phyloP scores from a whole-genome alignment of 108 stramenopile genomes.

The Cylindrotheca closterium region DNA sequence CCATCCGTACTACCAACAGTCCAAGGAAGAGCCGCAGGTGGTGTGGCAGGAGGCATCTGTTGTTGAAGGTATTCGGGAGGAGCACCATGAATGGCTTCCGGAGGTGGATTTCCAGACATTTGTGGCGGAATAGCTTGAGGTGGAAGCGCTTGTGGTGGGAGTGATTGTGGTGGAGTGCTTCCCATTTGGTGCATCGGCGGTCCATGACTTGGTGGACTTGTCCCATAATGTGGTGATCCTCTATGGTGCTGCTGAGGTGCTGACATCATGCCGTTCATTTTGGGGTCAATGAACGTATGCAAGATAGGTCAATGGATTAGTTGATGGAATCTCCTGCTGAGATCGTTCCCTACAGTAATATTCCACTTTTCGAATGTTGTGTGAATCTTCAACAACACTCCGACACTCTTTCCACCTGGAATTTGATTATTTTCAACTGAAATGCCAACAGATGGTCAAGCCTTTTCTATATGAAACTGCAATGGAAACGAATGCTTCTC shows the following conservation, averaged over 20 bases:
- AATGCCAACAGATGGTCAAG: too few species aligned
- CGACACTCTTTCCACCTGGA: too few species aligned
- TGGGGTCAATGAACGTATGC: background rate
- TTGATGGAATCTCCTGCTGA: too few species aligned
- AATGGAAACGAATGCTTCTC: too few species aligned
- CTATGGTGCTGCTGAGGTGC: background rate
- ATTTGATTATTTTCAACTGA: too few species aligned
- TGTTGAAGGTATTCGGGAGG: slow-evolving; percentile 3
- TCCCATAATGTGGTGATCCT: background rate
- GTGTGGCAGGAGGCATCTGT: background rate
- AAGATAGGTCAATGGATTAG: too few species aligned
- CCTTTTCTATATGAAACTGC: too few species aligned
- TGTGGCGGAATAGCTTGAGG: background rate
- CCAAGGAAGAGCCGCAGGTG: slow-evolving; percentile 43
- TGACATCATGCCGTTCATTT: slow-evolving; percentile 21
- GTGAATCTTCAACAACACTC: too few species aligned
- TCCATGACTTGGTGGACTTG: background rate
- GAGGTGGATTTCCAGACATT: background rate
- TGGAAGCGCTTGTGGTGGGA: background rate
- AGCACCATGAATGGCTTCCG: background rate
- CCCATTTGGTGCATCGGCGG: too few species aligned
- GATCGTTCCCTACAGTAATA: too few species aligned
- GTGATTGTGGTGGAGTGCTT: slow-evolving; percentile 3
- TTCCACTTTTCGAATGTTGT: too few species aligned
- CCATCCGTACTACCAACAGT: slow-evolving; percentile 53